Evolutionary conservation across 164 flowering plant species (phyloP).

Genomic region (Magnolia kwangsiensis): DNA sequence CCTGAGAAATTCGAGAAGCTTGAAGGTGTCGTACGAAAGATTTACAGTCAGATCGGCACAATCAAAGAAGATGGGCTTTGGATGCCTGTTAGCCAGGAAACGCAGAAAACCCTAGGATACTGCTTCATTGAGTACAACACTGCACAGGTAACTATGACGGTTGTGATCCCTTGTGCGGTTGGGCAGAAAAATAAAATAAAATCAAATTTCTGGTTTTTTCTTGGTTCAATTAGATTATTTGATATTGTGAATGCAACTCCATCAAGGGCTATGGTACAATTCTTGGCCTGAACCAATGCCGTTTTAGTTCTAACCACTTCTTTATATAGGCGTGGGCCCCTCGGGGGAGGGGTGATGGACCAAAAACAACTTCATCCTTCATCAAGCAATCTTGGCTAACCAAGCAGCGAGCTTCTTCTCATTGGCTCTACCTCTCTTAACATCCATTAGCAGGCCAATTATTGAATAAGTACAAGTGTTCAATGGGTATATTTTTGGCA

Average conservation of each 20-base stretch:
- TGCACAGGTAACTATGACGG: constrained; percentile 52
- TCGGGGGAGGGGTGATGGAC: too few species aligned
- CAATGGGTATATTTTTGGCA: background rate
- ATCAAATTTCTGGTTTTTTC: too few species aligned
- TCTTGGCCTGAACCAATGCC: too few species aligned
- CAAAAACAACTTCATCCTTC: too few species aligned
- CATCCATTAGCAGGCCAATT: background rate
- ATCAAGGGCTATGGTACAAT: too few species aligned
- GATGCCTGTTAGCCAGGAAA: constrained; percentile 77
- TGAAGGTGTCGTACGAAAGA: constrained; percentile 75
- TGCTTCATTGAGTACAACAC: constrained; percentile 87
- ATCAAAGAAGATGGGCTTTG: constrained; percentile 81
- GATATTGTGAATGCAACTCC: too few species aligned
- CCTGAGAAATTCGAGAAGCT: constrained; percentile 81
- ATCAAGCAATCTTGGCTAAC: too few species aligned
- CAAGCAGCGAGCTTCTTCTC: background rate
- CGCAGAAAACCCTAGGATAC: constrained; percentile 64
- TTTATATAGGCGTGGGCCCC: too few species aligned
- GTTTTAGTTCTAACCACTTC: too few species aligned
- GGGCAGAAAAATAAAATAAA: too few species aligned
- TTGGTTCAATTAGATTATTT: too few species aligned
- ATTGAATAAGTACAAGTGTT: too few species aligned
- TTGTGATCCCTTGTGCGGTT: background rate
- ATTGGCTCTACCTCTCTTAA: background rate
- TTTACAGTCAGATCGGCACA: constrained; percentile 73